phyloP scores from a whole-genome alignment of 2,329 filamentous ascomycete genomes.

The Xylaria sp. region DNA sequence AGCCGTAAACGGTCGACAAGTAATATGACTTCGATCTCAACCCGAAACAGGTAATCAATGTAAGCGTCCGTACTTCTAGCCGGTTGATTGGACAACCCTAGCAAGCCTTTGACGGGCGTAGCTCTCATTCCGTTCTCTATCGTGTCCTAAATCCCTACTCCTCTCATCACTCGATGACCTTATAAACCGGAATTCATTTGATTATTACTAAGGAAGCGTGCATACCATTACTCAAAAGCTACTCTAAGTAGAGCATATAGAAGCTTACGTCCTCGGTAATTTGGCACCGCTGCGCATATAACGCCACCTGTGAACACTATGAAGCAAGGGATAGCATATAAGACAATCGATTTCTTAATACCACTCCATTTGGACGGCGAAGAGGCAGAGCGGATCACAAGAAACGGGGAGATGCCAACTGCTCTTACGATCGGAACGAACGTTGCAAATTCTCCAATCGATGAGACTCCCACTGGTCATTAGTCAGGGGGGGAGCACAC shows the following conservation, averaged over 20 bases:
- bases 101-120: background rate
- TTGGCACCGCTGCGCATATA: conserved; percentile 18
- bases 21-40: background rate
- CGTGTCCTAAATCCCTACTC: background rate
- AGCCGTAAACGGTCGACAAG: background rate
- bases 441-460: conserved; percentile 13
- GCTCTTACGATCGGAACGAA: conserved; percentile 19
- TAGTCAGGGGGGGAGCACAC: background rate
- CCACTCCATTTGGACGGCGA: background rate
- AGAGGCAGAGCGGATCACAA: conserved; percentile 10
- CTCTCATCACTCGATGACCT: background rate
- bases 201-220: conserved; percentile 20
- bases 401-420: conserved; percentile 14
- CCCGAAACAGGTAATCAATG: background rate
- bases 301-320: conserved; percentile 14
- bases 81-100: background rate
- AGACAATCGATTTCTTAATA: conserved; percentile 3
- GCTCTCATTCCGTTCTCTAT: background rate
- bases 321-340: conserved; percentile 19
- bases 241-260: conserved; percentile 20
- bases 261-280: conserved; percentile 1
- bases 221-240: conserved; percentile 23
- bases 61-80: background rate
- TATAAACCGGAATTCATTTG: conserved; percentile 7
- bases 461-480: conserved; percentile 4